phyloP scores from a whole-genome alignment of 495 filamentous ascomycete genomes.

The Tricharina praecox region DNA sequence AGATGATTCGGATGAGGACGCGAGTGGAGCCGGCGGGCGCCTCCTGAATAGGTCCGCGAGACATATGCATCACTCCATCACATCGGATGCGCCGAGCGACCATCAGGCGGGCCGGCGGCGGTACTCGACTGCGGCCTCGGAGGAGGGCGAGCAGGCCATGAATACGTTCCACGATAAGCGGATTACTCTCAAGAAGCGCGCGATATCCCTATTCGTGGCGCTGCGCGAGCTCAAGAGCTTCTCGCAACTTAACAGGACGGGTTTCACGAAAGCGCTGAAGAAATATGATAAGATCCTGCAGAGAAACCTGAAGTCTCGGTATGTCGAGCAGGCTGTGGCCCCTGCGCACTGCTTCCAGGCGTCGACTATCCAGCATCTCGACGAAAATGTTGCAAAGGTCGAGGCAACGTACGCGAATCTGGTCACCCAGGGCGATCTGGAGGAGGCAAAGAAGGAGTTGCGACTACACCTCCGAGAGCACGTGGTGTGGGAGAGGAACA shows the following conservation, averaged over 20 bases:
- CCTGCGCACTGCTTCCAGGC: constrained; percentile 58
- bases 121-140: constrained; percentile 44
- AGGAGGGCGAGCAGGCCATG: constrained; percentile 57
- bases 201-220: constrained; percentile 71
- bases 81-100: constrained; percentile 22
- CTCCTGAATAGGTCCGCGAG: constrained; percentile 14
- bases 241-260: constrained; percentile 87
- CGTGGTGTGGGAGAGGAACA: constrained; percentile 97
- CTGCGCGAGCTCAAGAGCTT: constrained; percentile 94
- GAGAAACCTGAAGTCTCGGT: constrained; percentile 53
- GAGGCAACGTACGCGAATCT: constrained; percentile 67
- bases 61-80: constrained; percentile 35
- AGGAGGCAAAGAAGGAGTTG: constrained; percentile 62
- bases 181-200: constrained; percentile 78
- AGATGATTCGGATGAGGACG: constrained; percentile 33
- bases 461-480: constrained; percentile 86
- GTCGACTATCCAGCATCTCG: constrained; percentile 49
- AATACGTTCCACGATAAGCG: constrained; percentile 57
- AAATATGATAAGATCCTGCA: constrained; percentile 97
- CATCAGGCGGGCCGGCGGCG: constrained; percentile 33
- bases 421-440: constrained; percentile 60
- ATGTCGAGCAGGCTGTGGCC: constrained; percentile 55
- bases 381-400: constrained; percentile 50
- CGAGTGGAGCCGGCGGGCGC: no score
- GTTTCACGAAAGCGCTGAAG: constrained; percentile 89